These are phyloP conservation scores for Ceratocystis harringtonii DNA, from an alignment of 2,329 filamentous ascomycete species.

Conservation along the genomic window DNA sequence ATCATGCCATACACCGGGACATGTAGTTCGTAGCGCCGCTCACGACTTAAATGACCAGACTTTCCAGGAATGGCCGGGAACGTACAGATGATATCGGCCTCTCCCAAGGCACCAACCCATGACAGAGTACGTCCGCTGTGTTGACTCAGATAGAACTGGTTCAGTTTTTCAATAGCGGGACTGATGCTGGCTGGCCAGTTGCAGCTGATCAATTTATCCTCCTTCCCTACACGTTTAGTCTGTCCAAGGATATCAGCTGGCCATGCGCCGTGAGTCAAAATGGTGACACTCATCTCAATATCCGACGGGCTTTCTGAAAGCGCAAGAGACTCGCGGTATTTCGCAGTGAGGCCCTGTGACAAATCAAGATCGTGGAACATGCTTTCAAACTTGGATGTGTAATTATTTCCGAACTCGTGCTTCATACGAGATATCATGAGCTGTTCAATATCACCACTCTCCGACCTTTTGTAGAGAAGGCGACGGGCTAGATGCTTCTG, in stretches of 20 bases:
- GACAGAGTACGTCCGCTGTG: slow-evolving; percentile 79
- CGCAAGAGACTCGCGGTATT: slow-evolving; percentile 37
- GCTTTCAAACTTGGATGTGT: slow-evolving; percentile 81
- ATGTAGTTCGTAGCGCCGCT: slow-evolving; percentile 74
- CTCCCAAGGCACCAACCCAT: slow-evolving; percentile 60
- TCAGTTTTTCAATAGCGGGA: slow-evolving; percentile 36
- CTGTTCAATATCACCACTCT: slow-evolving; percentile 84
- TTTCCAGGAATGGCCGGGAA: slow-evolving; percentile 62
- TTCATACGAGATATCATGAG: slow-evolving; percentile 97
- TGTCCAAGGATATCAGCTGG: slow-evolving; percentile 74
- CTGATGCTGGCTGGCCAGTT: slow-evolving; percentile 14
- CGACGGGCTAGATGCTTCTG: slow-evolving; percentile 89
- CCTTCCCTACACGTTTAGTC: slow-evolving; percentile 24
- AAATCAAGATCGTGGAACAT: slow-evolving; percentile 97
- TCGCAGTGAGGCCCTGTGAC: slow-evolving; percentile 65
- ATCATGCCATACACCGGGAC: slow-evolving; percentile 89
- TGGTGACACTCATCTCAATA: slow-evolving; percentile 69
- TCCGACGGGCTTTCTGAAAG: slow-evolving; percentile 23
- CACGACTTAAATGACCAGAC: slow-evolving; percentile 42
- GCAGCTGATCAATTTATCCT: slow-evolving; percentile 30
- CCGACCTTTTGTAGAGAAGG: slow-evolving; percentile 73
- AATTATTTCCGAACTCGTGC: slow-evolving; percentile 84
- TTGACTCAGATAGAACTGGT: slow-evolving; percentile 73
- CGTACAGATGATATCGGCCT: slow-evolving; percentile 68
- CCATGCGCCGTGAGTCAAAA: slow-evolving; percentile 91